Evolutionary conservation across 176 grass and related monocot species (phyloP), one percentile per base, ranked within the genome.

Genomic region (Eragrostis curvula): DNA sequence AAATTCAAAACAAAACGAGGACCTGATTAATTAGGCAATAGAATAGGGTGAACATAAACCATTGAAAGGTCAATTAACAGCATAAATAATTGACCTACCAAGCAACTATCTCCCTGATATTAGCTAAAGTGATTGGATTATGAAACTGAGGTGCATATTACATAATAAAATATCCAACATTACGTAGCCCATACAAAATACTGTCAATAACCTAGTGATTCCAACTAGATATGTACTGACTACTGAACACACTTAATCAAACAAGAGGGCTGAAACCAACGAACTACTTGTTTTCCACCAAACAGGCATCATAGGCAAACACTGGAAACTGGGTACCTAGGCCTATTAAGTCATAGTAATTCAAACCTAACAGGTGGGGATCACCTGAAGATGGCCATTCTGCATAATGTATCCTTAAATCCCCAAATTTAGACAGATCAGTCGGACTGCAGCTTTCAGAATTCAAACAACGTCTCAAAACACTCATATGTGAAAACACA

Each of bases 41-140:
- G 13, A 30, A 41, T 5, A 66, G 18, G 18, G 1, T 6, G 24
- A 73, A 73, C 28, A 25, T 48, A 9, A 82, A 66, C 73, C 40
- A 79, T 17, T 14, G 20, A 67, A 60, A 69, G 48, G 8, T 56
- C 27, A 83, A 68, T 29, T 48, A 88, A 59, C 67, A 68, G 13
- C 27, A 81, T n/a, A 73, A 25, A 74, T 78, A 74, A 68, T 8
- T 18, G 50, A 18, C 24, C 85, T 82, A 27, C 42, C 71, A 74
- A 52, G n/a, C 27, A 15, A 36, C 9, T 68, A 74, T 84, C 46
- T 40, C 29, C 16, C 62, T 70, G 12, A 64, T n/a, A 28, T 24
- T 40, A 80, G 67, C 32, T 51, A 41, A 63, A 86, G 68, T 56
- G 53, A 64, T 2, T 40, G 20, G 69, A 21, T 18, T 27, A 65